Evolutionary conservation across 768 basidiomycete species (phyloP), one percentile per base, ranked within the genome.

Genomic region (Xerocomellus chrysenteron): DNA sequence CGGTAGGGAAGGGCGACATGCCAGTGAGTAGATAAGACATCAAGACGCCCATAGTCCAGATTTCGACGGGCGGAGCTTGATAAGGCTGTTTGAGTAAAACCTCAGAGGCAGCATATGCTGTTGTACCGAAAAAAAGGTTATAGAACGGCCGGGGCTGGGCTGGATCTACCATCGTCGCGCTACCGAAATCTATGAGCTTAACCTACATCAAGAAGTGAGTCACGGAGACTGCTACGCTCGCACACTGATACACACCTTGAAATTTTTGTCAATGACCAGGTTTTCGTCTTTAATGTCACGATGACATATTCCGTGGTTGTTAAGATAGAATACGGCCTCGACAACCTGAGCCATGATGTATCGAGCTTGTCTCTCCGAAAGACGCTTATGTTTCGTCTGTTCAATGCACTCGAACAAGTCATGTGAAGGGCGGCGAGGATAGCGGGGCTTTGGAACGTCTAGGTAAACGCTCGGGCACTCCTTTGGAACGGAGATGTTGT

Each of bases 201-300:
- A 96, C 89, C 87, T 92, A 39, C 58, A 55, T 39, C 42, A 46
- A 40, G 14, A 35, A 17, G 30, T 71, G 16, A 73, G 52, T 30
- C 8, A 14, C 11, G 50, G 46, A 62, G n/a, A 46, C 5, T 14
- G 14, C 5, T 24, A 16, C 19, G 32, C n/a, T 17, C n/a, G 8
- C 13, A 45, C 37, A 6, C 46, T n/a, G 39, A 28, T 37, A 33
- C 56, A 56, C 65, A 87, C 89, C 75, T 82, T 88, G 59, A 91
- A 78, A 59, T 88, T 75, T 70, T 74, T 76, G 73, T 90, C 90
- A 36, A 93, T 84, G 50, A 93, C 84, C 47, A 94, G 72, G 67
- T 99, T 99, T 72, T 99, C 96, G 53, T 98, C 96, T 70, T 99
- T 99, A 65, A 99, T 86, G 70, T 99, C 96, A 40, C 96, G 88